A percentile compares a stretch with the other conserved stretches of the same genome.
These are phyloP conservation scores for Xanthoconium stramineum DNA, from an alignment of 768 basidiomycete genomes.

Conservation along the genomic window DNA sequence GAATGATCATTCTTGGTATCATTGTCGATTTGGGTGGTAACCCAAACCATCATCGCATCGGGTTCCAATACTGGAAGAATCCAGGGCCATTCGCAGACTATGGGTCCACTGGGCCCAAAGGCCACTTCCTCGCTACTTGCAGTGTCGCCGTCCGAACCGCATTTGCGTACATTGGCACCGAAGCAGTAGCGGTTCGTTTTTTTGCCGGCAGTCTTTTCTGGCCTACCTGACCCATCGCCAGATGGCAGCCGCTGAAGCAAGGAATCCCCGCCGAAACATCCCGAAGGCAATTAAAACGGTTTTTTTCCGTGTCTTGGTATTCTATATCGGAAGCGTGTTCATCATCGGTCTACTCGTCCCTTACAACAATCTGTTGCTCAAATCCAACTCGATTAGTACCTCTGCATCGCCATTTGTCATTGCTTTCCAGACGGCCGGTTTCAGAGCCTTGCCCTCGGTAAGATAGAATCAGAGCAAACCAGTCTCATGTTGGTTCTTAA, in stretches of 20 bases:
- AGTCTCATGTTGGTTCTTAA: neutral
- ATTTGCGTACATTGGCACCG: constrained; percentile 1
- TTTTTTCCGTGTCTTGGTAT: constrained; percentile 1
- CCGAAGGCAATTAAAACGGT: constrained; percentile 1
- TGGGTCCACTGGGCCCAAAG: neutral
- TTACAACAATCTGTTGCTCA: constrained; percentile 19
- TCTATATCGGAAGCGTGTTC: constrained; percentile 4
- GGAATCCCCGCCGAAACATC: constrained; percentile 2
- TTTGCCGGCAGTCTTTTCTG: neutral
- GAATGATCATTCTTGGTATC: constrained; percentile 4
- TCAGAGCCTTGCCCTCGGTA: neutral
- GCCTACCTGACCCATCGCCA: neutral
- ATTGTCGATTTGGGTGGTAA: constrained; percentile 3
- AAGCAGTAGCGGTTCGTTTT: constrained; percentile 4
- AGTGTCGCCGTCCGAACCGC: neutral
- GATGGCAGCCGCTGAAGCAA: constrained; percentile 5
- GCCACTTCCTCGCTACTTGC: constrained; percentile 4
- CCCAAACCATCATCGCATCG: neutral
- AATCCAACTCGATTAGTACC: constrained; percentile 19
- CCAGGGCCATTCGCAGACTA: constrained; percentile 1
- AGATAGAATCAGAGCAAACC: neutral
- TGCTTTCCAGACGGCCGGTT: neutral
- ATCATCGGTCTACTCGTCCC: constrained; percentile 5
- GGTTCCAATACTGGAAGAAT: constrained; percentile 42
- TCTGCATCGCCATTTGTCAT: neutral